Percentiles rank a stretch among this genome's conserved stretches.
phyloP scores from a whole-genome alignment of 2,329 filamentous ascomycete genomes.

The Ambrosiella xylebori region DNA sequence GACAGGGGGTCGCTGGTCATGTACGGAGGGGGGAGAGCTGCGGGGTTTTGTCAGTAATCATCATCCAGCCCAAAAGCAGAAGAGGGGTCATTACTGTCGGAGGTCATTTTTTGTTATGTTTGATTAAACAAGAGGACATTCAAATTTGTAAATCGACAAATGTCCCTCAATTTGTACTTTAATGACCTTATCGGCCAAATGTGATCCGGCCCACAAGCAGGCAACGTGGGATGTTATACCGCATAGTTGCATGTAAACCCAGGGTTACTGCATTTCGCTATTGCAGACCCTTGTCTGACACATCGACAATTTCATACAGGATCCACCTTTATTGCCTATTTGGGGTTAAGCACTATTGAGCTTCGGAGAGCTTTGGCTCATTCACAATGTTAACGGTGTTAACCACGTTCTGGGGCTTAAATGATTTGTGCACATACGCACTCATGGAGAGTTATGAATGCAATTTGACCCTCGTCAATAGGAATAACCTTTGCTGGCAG shows the following conservation, averaged over 20 bases:
- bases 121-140: background rate
- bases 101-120: background rate
- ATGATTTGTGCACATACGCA: background rate
- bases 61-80: background rate
- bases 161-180: background rate
- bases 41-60: background rate
- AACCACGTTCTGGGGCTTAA: too few species aligned
- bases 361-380: background rate
- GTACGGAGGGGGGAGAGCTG: conserved; percentile 43
- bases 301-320: too few species aligned
- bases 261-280: background rate
- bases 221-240: background rate
- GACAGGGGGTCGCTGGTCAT: conserved; percentile 67
- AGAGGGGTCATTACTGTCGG: background rate
- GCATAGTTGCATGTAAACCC: background rate
- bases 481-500: too few species aligned
- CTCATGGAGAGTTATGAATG: too few species aligned
- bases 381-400: too few species aligned
- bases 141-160: too few species aligned
- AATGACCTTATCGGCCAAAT: background rate
- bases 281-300: too few species aligned
- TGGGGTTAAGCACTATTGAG: too few species aligned
- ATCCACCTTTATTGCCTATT: too few species aligned
- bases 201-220: background rate
- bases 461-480: background rate